Conservation (phyloP, 768 basidiomycete genomes). For the Mycena polygramma region DNA sequence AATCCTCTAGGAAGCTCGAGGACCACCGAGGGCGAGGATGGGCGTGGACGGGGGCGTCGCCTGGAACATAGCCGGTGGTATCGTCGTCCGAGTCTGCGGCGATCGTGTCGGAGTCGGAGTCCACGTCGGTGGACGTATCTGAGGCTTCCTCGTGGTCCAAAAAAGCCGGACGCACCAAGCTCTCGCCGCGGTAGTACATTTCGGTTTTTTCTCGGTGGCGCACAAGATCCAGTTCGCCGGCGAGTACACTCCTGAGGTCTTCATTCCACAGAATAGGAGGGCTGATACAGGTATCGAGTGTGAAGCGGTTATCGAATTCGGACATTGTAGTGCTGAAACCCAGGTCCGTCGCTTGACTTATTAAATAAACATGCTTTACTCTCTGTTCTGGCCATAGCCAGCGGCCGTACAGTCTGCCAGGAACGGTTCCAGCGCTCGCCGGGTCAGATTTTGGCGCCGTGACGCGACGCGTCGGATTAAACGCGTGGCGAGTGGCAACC, state of each 20-base stretch:
- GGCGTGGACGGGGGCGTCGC: not conserved
- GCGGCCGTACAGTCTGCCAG: too few species aligned
- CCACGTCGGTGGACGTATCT: not conserved
- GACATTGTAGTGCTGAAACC: too few species aligned
- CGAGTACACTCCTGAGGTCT: not conserved
- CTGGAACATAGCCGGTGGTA: not conserved
- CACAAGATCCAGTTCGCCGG: not conserved
- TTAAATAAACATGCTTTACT: too few species aligned
- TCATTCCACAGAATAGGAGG: not conserved
- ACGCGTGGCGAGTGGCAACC: too few species aligned
- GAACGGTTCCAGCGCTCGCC: too few species aligned
- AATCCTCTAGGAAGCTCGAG: not conserved
- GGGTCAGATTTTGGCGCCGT: too few species aligned
- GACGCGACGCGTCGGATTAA: too few species aligned
- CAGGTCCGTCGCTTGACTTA: too few species aligned
- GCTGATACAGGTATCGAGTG: too few species aligned
- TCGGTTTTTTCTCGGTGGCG: not conserved
- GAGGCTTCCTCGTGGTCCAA: not conserved
- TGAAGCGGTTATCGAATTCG: too few species aligned
- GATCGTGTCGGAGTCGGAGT: not conserved
- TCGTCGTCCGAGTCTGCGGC: not conserved
- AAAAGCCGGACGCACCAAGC: not conserved
- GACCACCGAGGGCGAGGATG: not conserved
- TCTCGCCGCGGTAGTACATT: constrained; percentile 1
- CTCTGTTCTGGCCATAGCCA: too few species aligned